A percentile compares a stretch with the other conserved stretches of the same genome.
These are phyloP conservation scores for Aspergillus sp. DNA, from an alignment of 2,329 filamentous ascomycete species.

Conservation along the genomic window DNA sequence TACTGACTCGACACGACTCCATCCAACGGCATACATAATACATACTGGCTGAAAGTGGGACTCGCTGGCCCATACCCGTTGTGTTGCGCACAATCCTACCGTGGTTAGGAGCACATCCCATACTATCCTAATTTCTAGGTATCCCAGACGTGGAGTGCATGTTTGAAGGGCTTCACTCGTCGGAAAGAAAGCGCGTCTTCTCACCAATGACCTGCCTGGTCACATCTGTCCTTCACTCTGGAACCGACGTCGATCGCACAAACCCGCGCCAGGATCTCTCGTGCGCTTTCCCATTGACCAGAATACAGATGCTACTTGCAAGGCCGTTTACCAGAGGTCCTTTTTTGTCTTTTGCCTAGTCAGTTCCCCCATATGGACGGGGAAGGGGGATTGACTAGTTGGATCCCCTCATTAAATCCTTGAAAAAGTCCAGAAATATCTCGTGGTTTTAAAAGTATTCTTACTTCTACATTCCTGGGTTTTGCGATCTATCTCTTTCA, in stretches of 20 bases:
- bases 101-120: no score
- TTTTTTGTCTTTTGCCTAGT: no score
- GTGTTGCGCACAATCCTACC: no score
- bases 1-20: no score
- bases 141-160: neutral
- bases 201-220: slow-evolving; percentile 21
- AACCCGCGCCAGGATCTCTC: slow-evolving; percentile 14
- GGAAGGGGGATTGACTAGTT: no score
- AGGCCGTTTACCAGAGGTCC: no score
- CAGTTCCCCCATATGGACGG: neutral
- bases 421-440: slow-evolving; percentile 18
- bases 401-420: slow-evolving; percentile 8
- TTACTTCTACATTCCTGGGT: slow-evolving; percentile 5
- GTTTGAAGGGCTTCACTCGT: slow-evolving; percentile 11
- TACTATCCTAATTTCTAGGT: no score
- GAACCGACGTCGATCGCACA: slow-evolving; percentile 17
- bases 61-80: no score
- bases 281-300: no score
- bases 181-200: slow-evolving; percentile 12
- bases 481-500: slow-evolving; percentile 2
- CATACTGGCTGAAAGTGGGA: no score
- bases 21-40: no score
- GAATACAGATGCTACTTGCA: no score
- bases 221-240: slow-evolving; percentile 14
- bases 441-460: slow-evolving; percentile 6